A percentile compares a stretch with the other conserved stretches of the same genome.
Conservation (phyloP, 2,329 filamentous ascomycete genomes). For the Botryotinia globosa region DNA sequence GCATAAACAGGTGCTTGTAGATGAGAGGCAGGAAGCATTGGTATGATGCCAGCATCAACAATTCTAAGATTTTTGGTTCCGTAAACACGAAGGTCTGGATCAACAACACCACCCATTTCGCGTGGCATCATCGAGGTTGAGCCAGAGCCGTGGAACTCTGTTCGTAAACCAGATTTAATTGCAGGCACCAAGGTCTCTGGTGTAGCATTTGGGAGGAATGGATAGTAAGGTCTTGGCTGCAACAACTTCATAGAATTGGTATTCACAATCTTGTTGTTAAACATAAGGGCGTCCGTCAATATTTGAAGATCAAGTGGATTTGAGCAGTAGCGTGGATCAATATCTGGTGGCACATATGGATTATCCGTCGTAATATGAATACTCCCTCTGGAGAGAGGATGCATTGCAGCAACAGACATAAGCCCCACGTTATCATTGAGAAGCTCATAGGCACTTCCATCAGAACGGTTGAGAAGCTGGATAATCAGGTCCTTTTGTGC, state of each 20-base stretch:
- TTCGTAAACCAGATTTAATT: conserved; percentile 27
- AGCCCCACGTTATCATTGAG: conserved; percentile 31
- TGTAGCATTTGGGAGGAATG: conserved; percentile 28
- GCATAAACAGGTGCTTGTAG: conserved; percentile 27
- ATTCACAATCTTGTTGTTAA: conserved; percentile 30
- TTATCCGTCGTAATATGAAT: conserved; percentile 52
- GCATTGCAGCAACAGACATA: conserved; percentile 43
- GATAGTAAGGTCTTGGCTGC: conserved; percentile 28
- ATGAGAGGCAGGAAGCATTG: conserved; percentile 27
- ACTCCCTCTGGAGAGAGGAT: conserved; percentile 54
- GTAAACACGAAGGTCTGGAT: conserved; percentile 28
- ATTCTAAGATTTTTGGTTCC: conserved; percentile 28
- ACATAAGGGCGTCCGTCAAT: conserved; percentile 30
- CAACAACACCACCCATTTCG: conserved; percentile 29
- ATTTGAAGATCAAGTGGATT: conserved; percentile 32
- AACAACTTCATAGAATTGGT: conserved; percentile 30
- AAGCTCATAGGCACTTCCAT: conserved; percentile 32
- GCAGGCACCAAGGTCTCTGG: conserved; percentile 27
- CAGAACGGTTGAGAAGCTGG: conserved; percentile 23
- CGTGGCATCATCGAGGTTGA: conserved; percentile 30
- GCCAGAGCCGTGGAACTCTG: conserved; percentile 32
- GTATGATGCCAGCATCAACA: conserved; percentile 31
- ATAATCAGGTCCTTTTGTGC: conserved; percentile 29
- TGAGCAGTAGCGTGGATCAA: conserved; percentile 42
- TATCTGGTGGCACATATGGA: conserved; percentile 43